phyloP scores from a whole-genome alignment of 139 green algal species.

The Mesotaenium endlicherianum region DNA sequence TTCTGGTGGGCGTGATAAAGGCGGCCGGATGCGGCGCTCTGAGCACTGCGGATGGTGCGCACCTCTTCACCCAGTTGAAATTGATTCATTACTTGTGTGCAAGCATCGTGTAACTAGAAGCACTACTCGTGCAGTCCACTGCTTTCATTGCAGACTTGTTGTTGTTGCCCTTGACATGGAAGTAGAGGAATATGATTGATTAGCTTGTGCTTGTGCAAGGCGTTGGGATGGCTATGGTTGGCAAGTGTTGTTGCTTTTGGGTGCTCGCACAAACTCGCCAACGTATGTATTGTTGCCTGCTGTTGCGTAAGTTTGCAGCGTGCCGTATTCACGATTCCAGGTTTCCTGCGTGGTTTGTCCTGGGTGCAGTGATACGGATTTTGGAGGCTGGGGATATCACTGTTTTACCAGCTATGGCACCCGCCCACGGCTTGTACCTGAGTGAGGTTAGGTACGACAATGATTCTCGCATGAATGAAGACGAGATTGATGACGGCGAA shows the following conservation, averaged over 20 bases:
- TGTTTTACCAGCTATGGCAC: constrained; percentile 13
- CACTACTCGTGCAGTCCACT: not conserved
- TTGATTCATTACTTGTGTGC: too few species aligned
- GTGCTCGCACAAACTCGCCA: not conserved
- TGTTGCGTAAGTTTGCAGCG: not conserved
- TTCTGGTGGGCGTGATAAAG: constrained; percentile 28
- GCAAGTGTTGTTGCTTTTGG: not conserved
- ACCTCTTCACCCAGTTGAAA: not conserved
- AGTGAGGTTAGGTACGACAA: constrained; percentile 2
- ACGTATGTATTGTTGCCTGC: not conserved
- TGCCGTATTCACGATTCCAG: not conserved
- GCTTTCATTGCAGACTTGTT: not conserved
- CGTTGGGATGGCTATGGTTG: not conserved
- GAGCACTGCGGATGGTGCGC: not conserved
- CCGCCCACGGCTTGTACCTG: constrained; percentile 17
- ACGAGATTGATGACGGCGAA: too few species aligned
- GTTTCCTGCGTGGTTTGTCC: not conserved
- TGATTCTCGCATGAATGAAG: constrained; percentile 5
- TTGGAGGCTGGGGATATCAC: not conserved
- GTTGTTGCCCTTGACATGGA: not conserved
- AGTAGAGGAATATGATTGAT: not conserved
- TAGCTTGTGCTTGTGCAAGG: not conserved
- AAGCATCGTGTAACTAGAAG: too few species aligned
- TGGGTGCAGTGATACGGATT: constrained; percentile 6
- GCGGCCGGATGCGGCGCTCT: constrained; percentile 5